These are phyloP conservation scores for Hypoxylon rickii DNA, from an alignment of 495 filamentous ascomycete species.

Conservation along the genomic window DNA sequence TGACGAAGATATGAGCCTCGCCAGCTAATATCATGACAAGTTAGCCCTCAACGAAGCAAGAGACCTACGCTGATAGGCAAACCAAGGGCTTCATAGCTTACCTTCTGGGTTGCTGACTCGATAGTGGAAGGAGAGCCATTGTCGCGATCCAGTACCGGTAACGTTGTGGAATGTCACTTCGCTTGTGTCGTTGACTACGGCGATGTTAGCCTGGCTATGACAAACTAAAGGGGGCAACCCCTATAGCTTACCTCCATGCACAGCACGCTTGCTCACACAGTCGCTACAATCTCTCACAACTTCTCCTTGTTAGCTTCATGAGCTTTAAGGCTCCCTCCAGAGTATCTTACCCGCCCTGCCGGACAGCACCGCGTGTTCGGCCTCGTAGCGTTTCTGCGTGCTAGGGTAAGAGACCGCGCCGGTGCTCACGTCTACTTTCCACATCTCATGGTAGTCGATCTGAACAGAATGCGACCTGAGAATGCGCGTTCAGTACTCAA, in stretches of 20 bases:
- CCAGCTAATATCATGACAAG: conserved; percentile 27
- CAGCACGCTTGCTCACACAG: conserved; percentile 40
- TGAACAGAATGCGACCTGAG: conserved; percentile 38
- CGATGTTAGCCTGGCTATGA: conserved; percentile 7
- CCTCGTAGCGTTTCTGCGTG: conserved; percentile 42
- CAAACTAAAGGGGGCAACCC: background rate
- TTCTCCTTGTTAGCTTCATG: conserved; percentile 9
- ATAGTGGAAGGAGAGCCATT: conserved; percentile 52
- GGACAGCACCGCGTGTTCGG: conserved; percentile 37
- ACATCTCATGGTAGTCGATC: conserved; percentile 50
- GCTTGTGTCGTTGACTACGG: conserved; percentile 19
- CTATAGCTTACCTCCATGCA: conserved; percentile 33
- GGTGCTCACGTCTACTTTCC: conserved; percentile 50
- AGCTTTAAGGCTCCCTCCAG: background rate
- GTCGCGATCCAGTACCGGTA: conserved; percentile 42
- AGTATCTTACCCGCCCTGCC: conserved; percentile 36
- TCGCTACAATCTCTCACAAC: conserved; percentile 33
- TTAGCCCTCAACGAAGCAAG: background rate
- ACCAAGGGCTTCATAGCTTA: conserved; percentile 14
- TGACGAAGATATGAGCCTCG: conserved; percentile 47
- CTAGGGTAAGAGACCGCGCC: conserved; percentile 44
- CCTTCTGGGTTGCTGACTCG: conserved; percentile 38
- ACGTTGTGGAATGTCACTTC: conserved; percentile 47
- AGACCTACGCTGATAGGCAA: background rate
- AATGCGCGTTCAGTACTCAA: background rate